These are phyloP conservation scores for Neoscytalidium dimidiatum DNA, from an alignment of 2,329 filamentous ascomycete species.

Conservation along the genomic window DNA sequence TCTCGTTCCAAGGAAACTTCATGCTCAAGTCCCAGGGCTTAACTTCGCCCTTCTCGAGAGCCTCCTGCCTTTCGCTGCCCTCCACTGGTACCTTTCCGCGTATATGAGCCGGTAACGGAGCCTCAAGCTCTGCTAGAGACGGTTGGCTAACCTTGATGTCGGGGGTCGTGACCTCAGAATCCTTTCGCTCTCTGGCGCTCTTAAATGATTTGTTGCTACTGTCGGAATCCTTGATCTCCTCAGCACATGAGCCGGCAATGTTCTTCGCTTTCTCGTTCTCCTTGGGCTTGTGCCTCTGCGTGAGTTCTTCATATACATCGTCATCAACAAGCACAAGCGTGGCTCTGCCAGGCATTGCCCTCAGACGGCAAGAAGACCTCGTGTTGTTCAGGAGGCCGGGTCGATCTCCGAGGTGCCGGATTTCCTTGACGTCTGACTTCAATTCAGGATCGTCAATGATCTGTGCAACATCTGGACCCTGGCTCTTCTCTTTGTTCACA, in stretches of 20 bases:
- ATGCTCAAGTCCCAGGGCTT: slow-evolving; percentile 23
- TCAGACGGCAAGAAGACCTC: slow-evolving; percentile 36
- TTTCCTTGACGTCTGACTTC: slow-evolving; percentile 8
- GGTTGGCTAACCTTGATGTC: slow-evolving; percentile 2
- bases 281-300: slow-evolving; percentile 25
- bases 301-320: slow-evolving; percentile 35
- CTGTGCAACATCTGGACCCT: slow-evolving; percentile 22
- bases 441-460: slow-evolving; percentile 17
- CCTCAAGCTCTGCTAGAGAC: slow-evolving; percentile 29
- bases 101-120: slow-evolving; percentile 27
- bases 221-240: slow-evolving; percentile 2
- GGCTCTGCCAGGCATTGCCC: slow-evolving; percentile 35
- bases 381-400: slow-evolving; percentile 24
- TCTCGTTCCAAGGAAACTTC: slow-evolving; percentile 24
- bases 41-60: background rate
- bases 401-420: slow-evolving; percentile 12
- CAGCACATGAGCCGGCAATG: background rate
- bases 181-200: slow-evolving; percentile 12
- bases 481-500: slow-evolving; percentile 36
- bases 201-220: slow-evolving; percentile 16
- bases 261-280: background rate
- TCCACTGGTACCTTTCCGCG: slow-evolving; percentile 21
- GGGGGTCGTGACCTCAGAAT: background rate
- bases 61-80: slow-evolving; percentile 9
- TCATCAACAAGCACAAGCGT: slow-evolving; percentile 37